A percentile compares a stretch with the other conserved stretches of the same genome.
phyloP scores from a whole-genome alignment of 306 rosid genomes.

The Sphenostylis stenocarpa region DNA sequence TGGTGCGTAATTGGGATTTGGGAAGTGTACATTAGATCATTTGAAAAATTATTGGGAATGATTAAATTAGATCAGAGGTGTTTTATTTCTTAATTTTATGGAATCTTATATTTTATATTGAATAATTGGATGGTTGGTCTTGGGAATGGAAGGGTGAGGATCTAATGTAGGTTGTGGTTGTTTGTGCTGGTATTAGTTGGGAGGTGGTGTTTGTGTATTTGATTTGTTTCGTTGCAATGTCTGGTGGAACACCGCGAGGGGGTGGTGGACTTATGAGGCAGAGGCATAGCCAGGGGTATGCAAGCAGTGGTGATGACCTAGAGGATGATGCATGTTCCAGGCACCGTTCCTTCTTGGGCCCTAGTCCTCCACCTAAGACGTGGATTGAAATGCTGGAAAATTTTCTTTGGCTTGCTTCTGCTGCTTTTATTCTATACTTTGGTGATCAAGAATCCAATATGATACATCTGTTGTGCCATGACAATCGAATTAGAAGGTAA shows the following conservation, averaged over 20 bases:
- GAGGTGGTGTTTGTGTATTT: conserved; percentile 35
- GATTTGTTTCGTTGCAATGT: conserved; percentile 58
- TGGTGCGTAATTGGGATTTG: conserved; percentile 10
- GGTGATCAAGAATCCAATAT: conserved; percentile 86
- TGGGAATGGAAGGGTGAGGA: conserved; percentile 19
- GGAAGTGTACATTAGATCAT: conserved; percentile 18
- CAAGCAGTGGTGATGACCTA: conserved; percentile 91
- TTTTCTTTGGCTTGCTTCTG: conserved; percentile 87
- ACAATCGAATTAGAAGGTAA: conserved; percentile 84
- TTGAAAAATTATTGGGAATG: conserved; percentile 11
- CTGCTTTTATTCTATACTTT: conserved; percentile 71
- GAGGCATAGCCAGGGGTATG: conserved; percentile 96
- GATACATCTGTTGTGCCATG: conserved; percentile 80
- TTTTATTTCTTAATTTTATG: conserved; percentile 24
- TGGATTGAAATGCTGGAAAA: conserved; percentile 75
- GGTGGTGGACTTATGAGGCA: conserved; percentile 88
- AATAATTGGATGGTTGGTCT: conserved; percentile 31
- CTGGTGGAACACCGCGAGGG: conserved; percentile 89
- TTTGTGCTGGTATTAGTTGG: conserved; percentile 27
- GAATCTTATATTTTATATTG: conserved; percentile 31
- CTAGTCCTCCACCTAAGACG: conserved; percentile 54
- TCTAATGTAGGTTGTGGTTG: conserved; percentile 37
- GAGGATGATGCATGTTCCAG: conserved; percentile 97
- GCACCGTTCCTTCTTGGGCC: conserved; percentile 44
- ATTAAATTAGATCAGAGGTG: conserved; percentile 28